A percentile compares a stretch with the other conserved stretches of the same genome.
Evolutionary conservation across 2,329 filamentous ascomycete genomes (phyloP).

Genomic region (Neofusicoccum parvum): DNA sequence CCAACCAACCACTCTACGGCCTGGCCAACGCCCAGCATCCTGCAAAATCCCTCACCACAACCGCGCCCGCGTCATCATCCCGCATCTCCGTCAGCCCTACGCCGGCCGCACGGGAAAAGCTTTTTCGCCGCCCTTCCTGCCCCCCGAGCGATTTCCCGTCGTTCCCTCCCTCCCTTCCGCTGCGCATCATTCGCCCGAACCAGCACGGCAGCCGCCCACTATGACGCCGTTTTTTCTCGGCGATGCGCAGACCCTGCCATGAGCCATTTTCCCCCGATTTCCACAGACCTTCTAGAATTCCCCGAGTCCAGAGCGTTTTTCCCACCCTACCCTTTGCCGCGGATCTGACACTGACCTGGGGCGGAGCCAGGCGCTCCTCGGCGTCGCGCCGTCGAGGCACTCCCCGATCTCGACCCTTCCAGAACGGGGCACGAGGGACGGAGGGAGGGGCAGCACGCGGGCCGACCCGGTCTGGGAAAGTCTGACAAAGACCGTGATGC

Average conservation of each 20-base stretch:
- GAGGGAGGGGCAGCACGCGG: not conserved
- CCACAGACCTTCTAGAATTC: conserved; percentile 1
- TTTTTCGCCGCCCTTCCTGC: not conserved
- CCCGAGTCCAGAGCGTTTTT: not conserved
- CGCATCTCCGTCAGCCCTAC: conserved; percentile 17
- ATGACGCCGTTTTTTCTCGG: not conserved
- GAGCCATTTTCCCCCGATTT: conserved; percentile 11
- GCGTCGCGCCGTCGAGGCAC: not conserved
- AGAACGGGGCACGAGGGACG: not conserved
- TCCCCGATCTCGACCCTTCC: not conserved
- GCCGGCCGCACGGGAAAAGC: not conserved
- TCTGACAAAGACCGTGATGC: not conserved
- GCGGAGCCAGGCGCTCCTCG: not conserved
- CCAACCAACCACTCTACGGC: not conserved
- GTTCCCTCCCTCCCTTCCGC: not conserved
- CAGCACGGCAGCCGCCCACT: not conserved
- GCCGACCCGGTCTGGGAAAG: conserved; percentile 1
- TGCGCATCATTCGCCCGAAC: conserved; percentile 3
- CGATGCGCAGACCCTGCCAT: not conserved
- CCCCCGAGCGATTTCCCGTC: not conserved
- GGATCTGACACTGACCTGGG: not conserved
- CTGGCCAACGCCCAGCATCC: not conserved
- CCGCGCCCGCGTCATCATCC: conserved; percentile 2
- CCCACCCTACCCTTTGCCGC: not conserved
- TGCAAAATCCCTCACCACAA: conserved; percentile 10